Evolutionary conservation across 2,329 filamentous ascomycete genomes (phyloP).

Genomic region (Colletotrichum sublineola): DNA sequence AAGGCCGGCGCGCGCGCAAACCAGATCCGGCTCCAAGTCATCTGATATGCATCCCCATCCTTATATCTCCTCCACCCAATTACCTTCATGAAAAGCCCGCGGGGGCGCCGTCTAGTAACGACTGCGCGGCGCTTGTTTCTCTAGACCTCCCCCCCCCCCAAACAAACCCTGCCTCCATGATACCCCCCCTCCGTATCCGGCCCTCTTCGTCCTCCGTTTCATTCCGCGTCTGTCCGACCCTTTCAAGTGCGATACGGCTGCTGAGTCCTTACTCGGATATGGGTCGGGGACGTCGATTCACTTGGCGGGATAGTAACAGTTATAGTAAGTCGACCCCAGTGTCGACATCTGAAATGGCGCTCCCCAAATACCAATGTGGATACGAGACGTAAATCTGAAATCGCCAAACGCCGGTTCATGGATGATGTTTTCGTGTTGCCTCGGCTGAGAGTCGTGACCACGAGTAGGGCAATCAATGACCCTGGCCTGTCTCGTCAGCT

Average conservation of each 20-base stretch:
- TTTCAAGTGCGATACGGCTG: neutral
- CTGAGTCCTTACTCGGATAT: neutral
- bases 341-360: neutral
- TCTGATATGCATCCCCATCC: slow-evolving; percentile 23
- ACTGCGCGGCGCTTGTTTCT: slow-evolving; percentile 9
- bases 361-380: slow-evolving; percentile 12
- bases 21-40: slow-evolving; percentile 10
- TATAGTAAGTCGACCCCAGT: neutral
- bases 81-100: slow-evolving; percentile 6
- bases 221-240: neutral
- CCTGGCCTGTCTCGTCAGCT: slow-evolving; percentile 13
- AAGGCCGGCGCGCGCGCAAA: neutral
- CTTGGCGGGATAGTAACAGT: neutral
- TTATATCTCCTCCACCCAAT: neutral
- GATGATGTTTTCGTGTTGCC: slow-evolving; percentile 11
- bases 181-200: neutral
- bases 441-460: slow-evolving; percentile 13
- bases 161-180: neutral
- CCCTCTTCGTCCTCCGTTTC: neutral
- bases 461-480: neutral
- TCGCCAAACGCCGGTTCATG: slow-evolving; percentile 40
- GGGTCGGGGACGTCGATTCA: neutral
- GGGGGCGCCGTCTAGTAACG: slow-evolving; percentile 40
- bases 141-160: neutral
- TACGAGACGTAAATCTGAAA: slow-evolving; percentile 37